A percentile compares a stretch with the other conserved stretches of the same genome.
phyloP scores from a whole-genome alignment of 2,329 filamentous ascomycete genomes.

The Chrysoporthe deuterocubensis region DNA sequence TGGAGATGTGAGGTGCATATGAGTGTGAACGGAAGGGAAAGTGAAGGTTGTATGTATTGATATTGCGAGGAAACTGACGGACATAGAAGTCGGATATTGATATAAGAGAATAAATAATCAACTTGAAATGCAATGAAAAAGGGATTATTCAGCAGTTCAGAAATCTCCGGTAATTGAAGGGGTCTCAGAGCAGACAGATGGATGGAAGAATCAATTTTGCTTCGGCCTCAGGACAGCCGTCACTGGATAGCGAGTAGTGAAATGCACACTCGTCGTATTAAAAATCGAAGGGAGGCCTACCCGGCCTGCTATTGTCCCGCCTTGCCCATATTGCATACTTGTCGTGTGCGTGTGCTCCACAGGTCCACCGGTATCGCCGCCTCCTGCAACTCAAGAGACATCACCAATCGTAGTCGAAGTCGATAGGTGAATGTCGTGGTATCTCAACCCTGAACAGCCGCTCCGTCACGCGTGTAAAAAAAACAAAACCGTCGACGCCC shows the following conservation, averaged over 20 bases:
- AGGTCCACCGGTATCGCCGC: background rate
- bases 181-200: background rate
- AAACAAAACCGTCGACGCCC: slow-evolving; percentile 14
- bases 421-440: slow-evolving; percentile 25
- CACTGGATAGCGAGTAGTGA: background rate
- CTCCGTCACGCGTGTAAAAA: slow-evolving; percentile 5
- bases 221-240: background rate
- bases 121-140: too few species aligned
- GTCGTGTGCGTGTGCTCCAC: slow-evolving; percentile 10
- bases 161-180: too few species aligned
- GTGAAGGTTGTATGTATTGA: too few species aligned
- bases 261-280: slow-evolving; percentile 25
- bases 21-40: too few species aligned
- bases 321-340: background rate
- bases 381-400: slow-evolving; percentile 4
- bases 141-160: too few species aligned
- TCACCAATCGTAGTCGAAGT: slow-evolving; percentile 1
- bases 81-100: too few species aligned
- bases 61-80: too few species aligned
- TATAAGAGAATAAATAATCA: too few species aligned
- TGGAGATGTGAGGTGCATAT: too few species aligned
- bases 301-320: slow-evolving; percentile 2
- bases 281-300: slow-evolving; percentile 15
- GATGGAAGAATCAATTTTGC: background rate
- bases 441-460: slow-evolving; percentile 22